A percentile compares a stretch with the other conserved stretches of the same genome.
Conservation (phyloP, 495 filamentous ascomycete genomes). For the Aspergillus bridgeri region DNA sequence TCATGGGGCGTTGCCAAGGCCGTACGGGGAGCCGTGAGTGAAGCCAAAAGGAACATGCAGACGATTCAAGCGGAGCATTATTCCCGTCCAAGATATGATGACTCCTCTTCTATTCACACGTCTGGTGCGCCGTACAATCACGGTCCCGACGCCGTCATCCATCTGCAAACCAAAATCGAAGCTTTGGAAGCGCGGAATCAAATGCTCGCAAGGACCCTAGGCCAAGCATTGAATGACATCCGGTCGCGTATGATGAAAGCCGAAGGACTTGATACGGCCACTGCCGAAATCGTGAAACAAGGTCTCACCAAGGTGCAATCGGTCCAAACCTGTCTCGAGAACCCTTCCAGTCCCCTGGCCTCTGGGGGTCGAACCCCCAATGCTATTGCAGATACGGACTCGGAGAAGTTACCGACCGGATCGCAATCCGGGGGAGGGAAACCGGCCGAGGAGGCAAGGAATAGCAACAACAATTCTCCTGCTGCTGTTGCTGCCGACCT, state of each 20-base stretch:
- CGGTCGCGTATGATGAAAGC: slow-evolving; percentile 40
- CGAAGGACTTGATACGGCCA: slow-evolving; percentile 49
- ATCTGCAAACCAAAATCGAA: slow-evolving; percentile 35
- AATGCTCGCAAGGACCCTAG: slow-evolving; percentile 68
- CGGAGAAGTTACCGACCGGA: neutral
- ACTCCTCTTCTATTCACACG: slow-evolving; percentile 4
- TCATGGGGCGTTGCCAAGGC: slow-evolving; percentile 86
- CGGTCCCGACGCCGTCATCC: slow-evolving; percentile 1
- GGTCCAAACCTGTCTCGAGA: slow-evolving; percentile 73
- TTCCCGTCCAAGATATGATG: slow-evolving; percentile 16
- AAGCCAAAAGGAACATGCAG: slow-evolving; percentile 73
- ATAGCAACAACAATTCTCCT: slow-evolving; percentile 4
- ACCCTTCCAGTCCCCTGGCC: slow-evolving; percentile 51
- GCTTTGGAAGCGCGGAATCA: slow-evolving; percentile 66
- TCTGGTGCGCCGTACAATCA: slow-evolving; percentile 8
- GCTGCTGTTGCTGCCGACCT: slow-evolving; percentile 6
- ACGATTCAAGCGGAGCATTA: slow-evolving; percentile 51
- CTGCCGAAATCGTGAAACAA: slow-evolving; percentile 29
- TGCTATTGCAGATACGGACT: slow-evolving; percentile 3
- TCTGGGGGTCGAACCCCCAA: slow-evolving; percentile 6
- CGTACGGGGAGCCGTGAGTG: slow-evolving; percentile 82
- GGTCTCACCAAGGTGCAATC: slow-evolving; percentile 72
- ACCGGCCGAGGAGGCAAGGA: slow-evolving; percentile 2
- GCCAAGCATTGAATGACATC: slow-evolving; percentile 67
- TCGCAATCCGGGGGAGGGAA: neutral